These are phyloP conservation scores for Metarhizium guizhouense DNA, from an alignment of 2,329 filamentous ascomycete species.

Conservation along the genomic window DNA sequence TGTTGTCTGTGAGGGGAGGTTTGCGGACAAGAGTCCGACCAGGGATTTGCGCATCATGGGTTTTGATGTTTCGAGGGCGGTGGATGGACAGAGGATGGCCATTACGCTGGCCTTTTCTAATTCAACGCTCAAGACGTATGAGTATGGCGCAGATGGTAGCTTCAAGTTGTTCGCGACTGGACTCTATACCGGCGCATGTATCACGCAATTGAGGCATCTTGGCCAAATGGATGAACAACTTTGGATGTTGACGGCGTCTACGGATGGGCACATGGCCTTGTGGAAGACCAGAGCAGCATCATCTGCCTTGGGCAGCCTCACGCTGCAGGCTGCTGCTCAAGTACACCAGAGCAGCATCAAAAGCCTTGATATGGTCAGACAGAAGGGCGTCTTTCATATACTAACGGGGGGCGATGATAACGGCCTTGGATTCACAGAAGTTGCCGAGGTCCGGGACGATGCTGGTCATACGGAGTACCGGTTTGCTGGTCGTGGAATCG, in stretches of 20 bases:
- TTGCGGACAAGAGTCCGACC: constrained; percentile 38
- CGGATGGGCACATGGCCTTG: constrained; percentile 61
- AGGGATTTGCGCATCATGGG: constrained; percentile 72
- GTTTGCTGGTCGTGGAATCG: constrained; percentile 15
- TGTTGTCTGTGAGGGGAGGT: constrained; percentile 47
- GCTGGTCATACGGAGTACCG: constrained; percentile 11
- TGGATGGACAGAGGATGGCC: constrained; percentile 31
- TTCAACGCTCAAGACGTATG: constrained; percentile 60
- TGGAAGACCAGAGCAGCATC: constrained; percentile 17
- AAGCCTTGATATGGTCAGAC: constrained; percentile 36
- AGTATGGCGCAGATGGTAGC: constrained; percentile 30
- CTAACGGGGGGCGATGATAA: constrained; percentile 86
- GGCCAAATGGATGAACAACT: constrained; percentile 16
- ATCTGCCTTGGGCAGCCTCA: constrained; percentile 11
- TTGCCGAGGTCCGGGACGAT: constrained; percentile 11
- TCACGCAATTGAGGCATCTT: constrained; percentile 55
- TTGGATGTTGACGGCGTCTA: constrained; percentile 59
- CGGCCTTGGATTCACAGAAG: constrained; percentile 51
- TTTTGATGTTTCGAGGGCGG: constrained; percentile 50
- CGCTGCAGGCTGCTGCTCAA: constrained; percentile 24
- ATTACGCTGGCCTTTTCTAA: constrained; percentile 76
- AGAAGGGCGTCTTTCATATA: constrained; percentile 36
- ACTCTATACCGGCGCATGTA: constrained; percentile 62
- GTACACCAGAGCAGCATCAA: constrained; percentile 82
- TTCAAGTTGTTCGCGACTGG: constrained; percentile 45